A percentile compares a stretch with the other conserved stretches of the same genome.
These are phyloP conservation scores for Tylopilus subfusipes DNA, from an alignment of 768 basidiomycete species.

Conservation along the genomic window DNA sequence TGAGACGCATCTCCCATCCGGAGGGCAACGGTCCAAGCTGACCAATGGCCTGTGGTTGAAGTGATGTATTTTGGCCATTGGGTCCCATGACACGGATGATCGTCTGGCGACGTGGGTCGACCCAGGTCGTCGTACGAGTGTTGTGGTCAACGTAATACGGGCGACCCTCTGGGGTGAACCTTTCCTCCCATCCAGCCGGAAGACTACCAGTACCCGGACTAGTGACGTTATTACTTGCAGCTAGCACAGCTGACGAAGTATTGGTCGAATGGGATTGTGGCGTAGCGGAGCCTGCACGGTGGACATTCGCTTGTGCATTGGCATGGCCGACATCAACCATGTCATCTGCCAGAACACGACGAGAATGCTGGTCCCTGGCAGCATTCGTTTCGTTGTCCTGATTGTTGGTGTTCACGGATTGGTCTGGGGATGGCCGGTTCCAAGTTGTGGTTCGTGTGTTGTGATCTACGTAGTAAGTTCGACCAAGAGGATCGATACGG, in stretches of 20 bases:
- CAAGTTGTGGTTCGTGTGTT: slow-evolving; percentile 97
- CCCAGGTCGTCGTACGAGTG: slow-evolving; percentile 99
- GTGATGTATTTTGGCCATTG: slow-evolving; percentile 77
- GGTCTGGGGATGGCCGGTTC: slow-evolving; percentile 84
- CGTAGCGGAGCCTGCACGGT: slow-evolving; percentile 38
- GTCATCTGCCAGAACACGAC: slow-evolving; percentile 80
- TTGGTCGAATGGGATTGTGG: slow-evolving; percentile 29
- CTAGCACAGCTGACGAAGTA: slow-evolving; percentile 46
- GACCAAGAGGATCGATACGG: slow-evolving; percentile 90
- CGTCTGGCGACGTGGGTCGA: slow-evolving; percentile 95
- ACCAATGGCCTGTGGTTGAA: slow-evolving; percentile 93
- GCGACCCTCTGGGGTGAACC: slow-evolving; percentile 96
- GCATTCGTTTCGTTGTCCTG: slow-evolving; percentile 81
- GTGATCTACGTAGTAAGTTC: slow-evolving; percentile 99
- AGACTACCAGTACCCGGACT: slow-evolving; percentile 81
- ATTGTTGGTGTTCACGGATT: slow-evolving; percentile 63
- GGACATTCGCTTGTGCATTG: slow-evolving; percentile 36
- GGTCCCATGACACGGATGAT: slow-evolving; percentile 97
- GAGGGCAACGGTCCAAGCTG: slow-evolving; percentile 96
- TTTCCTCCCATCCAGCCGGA: slow-evolving; percentile 98
- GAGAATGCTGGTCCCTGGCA: slow-evolving; percentile 81
- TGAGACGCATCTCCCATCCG: slow-evolving; percentile 99
- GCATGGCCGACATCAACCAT: slow-evolving; percentile 70
- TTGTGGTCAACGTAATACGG: slow-evolving; percentile 99
- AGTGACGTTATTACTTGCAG: slow-evolving; percentile 48